Conservation (phyloP, 768 basidiomycete species). For the Pleurotus giganteus region DNA sequence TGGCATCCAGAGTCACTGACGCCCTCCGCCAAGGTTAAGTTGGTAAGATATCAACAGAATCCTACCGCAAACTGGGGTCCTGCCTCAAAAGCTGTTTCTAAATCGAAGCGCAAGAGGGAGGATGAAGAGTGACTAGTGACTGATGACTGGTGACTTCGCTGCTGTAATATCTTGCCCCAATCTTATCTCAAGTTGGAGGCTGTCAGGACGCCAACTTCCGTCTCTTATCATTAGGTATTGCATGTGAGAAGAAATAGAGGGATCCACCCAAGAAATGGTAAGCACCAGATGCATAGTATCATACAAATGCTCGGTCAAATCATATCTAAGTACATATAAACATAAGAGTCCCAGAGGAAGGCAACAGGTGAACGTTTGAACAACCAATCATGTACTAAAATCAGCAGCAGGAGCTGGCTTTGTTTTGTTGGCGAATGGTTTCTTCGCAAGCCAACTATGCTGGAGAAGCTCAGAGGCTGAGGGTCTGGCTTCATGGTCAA, state of each 20-base stretch:
- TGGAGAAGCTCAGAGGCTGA: slow-evolving; percentile 73
- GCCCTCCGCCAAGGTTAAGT: slow-evolving; percentile 61
- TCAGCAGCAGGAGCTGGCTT: slow-evolving; percentile 13
- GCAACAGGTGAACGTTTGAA: neutral
- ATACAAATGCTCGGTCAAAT: slow-evolving; percentile 9
- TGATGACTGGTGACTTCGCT: too few relatives aligned
- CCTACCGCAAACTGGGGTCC: slow-evolving; percentile 96
- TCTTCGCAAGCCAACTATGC: slow-evolving; percentile 68
- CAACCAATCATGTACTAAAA: slow-evolving; percentile 5
- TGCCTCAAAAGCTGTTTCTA: slow-evolving; percentile 53
- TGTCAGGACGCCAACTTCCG: too few relatives aligned
- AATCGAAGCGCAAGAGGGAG: slow-evolving; percentile 39
- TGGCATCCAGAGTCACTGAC: slow-evolving; percentile 66
- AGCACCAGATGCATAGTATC: slow-evolving; percentile 12
- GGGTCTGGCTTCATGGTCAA: slow-evolving; percentile 79
- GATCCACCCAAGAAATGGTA: slow-evolving; percentile 13
- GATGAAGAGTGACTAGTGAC: slow-evolving; percentile 23
- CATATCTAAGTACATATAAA: slow-evolving; percentile 5
- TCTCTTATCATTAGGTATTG: too few relatives aligned
- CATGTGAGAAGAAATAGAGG: slow-evolving; percentile 1
- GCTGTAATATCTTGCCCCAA: too few relatives aligned
- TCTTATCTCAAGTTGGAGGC: too few relatives aligned
- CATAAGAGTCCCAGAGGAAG: slow-evolving; percentile 3
- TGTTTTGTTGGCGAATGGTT: slow-evolving; percentile 21
- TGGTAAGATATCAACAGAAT: slow-evolving; percentile 89